phyloP scores from a whole-genome alignment of 1,139 yeast genomes.

The Pichia sp. region DNA sequence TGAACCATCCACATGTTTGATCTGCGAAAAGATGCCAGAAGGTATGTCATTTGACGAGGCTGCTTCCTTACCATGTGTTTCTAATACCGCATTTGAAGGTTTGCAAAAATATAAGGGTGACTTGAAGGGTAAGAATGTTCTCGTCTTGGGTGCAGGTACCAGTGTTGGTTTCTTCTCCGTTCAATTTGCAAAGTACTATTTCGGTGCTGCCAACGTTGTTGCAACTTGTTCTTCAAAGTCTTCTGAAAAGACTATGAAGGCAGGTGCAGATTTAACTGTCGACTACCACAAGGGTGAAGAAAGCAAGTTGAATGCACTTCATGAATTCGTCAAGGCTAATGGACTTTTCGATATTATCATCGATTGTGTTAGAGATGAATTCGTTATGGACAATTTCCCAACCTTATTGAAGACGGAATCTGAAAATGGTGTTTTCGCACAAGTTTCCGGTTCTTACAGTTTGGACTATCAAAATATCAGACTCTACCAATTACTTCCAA shows the following conservation, averaged over 20 bases:
- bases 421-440: conserved; percentile 27
- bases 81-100: conserved; percentile 25
- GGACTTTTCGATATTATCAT: conserved; percentile 37
- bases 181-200: conserved; percentile 47
- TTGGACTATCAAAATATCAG: conserved; percentile 15
- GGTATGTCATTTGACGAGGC: conserved; percentile 46
- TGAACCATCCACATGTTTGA: conserved; percentile 29
- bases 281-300: conserved; percentile 26
- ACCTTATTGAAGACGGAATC: conserved; percentile 17
- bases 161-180: conserved; percentile 59
- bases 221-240: conserved; percentile 35
- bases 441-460: conserved; percentile 30
- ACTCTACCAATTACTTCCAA: conserved; percentile 10
- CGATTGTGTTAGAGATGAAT: conserved; percentile 21
- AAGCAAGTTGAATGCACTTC: conserved; percentile 28
- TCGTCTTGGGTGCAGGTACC: conserved; percentile 70
- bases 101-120: conserved; percentile 25
- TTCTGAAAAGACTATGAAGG: conserved; percentile 8
- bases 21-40: conserved; percentile 41
- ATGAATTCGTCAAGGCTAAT: conserved; percentile 27
- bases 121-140: conserved; percentile 28
- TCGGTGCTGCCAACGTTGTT: conserved; percentile 34
- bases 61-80: conserved; percentile 50
- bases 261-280: conserved; percentile 18
- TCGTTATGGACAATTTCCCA: conserved; percentile 12